Conservation (phyloP, 371 early-diverging fungal species). For the Umbelopsis sp. region DNA sequence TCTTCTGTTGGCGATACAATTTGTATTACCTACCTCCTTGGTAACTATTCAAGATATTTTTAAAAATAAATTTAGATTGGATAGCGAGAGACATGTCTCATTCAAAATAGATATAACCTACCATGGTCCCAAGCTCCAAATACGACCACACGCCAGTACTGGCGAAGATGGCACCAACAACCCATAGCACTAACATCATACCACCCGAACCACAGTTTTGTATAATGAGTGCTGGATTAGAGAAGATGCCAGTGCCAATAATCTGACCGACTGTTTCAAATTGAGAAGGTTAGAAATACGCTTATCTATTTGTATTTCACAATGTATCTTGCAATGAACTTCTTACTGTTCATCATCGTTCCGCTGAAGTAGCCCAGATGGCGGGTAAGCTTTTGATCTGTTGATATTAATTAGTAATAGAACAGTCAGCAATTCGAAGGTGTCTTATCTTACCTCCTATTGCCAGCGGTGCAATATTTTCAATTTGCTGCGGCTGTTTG, state of each 20-base stretch:
- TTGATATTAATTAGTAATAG: not conserved
- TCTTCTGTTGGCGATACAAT: too few relatives aligned
- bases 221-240: conserved; percentile 33
- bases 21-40: not conserved
- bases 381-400: conserved; percentile 28
- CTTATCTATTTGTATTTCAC: too few relatives aligned
- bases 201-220: conserved; percentile 38
- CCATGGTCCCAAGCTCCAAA: conserved; percentile 39
- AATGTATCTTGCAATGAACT: not conserved
- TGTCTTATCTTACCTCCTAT: conserved; percentile 20
- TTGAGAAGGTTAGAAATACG: too few relatives aligned
- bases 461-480: conserved; percentile 27
- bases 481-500: conserved; percentile 23
- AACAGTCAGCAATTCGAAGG: too few relatives aligned
- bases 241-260: conserved; percentile 44
- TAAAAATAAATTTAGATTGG: not conserved
- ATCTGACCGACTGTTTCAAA: conserved; percentile 24
- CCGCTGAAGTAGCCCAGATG: conserved; percentile 35
- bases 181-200: conserved; percentile 39
- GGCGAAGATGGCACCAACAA: conserved; percentile 34
- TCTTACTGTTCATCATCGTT: conserved; percentile 32
- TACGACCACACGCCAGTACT: conserved; percentile 33
- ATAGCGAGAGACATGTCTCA: not conserved
- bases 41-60: not conserved
- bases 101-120: conserved; percentile 17